phyloP scores from a whole-genome alignment of 306 rosid genomes.

The Casuarina glauca region DNA sequence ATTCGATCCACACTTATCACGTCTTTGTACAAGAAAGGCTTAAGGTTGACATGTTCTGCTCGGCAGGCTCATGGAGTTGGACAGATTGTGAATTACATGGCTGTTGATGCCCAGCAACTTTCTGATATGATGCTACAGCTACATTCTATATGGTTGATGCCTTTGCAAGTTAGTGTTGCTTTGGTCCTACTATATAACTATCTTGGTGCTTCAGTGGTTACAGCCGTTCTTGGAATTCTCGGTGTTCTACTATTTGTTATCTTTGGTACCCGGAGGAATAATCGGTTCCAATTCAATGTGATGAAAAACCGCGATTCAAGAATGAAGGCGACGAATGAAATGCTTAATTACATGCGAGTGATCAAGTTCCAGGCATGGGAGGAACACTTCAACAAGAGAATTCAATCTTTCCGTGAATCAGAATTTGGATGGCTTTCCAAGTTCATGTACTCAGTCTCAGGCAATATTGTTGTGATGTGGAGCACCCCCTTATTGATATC shows the following conservation, averaged over 20 bases:
- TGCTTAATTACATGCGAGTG: slow-evolving; percentile 93
- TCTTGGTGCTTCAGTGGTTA: slow-evolving; percentile 56
- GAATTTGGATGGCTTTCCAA: slow-evolving; percentile 84
- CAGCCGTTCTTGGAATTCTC: slow-evolving; percentile 54
- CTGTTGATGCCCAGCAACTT: slow-evolving; percentile 85
- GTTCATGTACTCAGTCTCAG: slow-evolving; percentile 72
- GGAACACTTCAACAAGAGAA: slow-evolving; percentile 74
- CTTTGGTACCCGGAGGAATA: slow-evolving; percentile 46
- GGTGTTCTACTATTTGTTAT: slow-evolving; percentile 47
- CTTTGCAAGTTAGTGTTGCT: slow-evolving; percentile 69
- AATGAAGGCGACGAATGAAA: slow-evolving; percentile 95
- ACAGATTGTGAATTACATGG: slow-evolving; percentile 94
- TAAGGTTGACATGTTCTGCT: slow-evolving; percentile 73
- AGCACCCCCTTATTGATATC: slow-evolving; percentile 67
- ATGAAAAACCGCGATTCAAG: slow-evolving; percentile 88
- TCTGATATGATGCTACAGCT: slow-evolving; percentile 93
- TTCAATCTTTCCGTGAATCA: slow-evolving; percentile 48
- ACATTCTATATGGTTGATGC: slow-evolving; percentile 88
- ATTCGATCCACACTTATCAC: slow-evolving; percentile 79
- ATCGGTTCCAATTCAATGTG: slow-evolving; percentile 54
- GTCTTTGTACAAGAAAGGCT: slow-evolving; percentile 80
- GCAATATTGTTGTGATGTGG: slow-evolving; percentile 68
- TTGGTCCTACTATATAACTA: slow-evolving; percentile 59
- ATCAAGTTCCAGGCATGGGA: slow-evolving; percentile 99
- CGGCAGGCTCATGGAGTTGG: slow-evolving; percentile 91